These are phyloP conservation scores for Brachypodium distachyon DNA, from an alignment of 202 grass and related monocot genomes.

Conservation along the genomic window DNA sequence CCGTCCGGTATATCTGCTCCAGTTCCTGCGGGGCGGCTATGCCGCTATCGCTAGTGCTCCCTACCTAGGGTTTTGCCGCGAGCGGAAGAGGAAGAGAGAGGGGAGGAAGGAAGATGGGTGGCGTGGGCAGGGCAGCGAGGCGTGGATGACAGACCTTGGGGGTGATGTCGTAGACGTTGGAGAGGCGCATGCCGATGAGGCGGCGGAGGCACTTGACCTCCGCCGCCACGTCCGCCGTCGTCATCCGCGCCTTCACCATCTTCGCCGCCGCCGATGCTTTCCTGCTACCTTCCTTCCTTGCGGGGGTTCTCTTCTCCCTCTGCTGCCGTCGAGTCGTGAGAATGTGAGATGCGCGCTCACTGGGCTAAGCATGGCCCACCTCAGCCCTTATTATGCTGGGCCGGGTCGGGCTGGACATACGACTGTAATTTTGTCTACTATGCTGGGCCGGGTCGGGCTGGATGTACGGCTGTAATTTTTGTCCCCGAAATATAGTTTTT, in stretches of 20 bases:
- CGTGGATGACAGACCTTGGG: slow-evolving; percentile 43
- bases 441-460: too few species aligned
- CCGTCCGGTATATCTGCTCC: not conserved
- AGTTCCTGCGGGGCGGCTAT: not conserved
- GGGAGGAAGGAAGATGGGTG: not conserved
- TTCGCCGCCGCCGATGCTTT: slow-evolving; percentile 1
- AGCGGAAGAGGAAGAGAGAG: not conserved
- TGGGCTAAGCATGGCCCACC: too few species aligned
- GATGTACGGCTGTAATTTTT: too few species aligned
- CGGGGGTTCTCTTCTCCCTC: slow-evolving; percentile 4
- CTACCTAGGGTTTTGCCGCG: not conserved
- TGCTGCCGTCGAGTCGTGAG: not conserved
- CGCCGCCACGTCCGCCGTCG: slow-evolving; percentile 92
- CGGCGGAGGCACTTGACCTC: slow-evolving; percentile 98
- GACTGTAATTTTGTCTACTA: too few species aligned
- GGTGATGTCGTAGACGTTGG: slow-evolving; percentile 96
- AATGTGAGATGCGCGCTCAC: not conserved
- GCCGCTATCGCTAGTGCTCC: slow-evolving; percentile 1
- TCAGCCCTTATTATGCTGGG: too few species aligned
- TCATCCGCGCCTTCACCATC: slow-evolving; percentile 99
- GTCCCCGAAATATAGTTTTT: too few species aligned
- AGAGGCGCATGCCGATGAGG: slow-evolving; percentile 96
- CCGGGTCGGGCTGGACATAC: too few species aligned
- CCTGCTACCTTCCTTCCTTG: not conserved
- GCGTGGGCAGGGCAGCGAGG: not conserved